Base-by-base conservation (phyloP, 257 asterid species). In the Rauvolfia tetraphylla region DNA sequence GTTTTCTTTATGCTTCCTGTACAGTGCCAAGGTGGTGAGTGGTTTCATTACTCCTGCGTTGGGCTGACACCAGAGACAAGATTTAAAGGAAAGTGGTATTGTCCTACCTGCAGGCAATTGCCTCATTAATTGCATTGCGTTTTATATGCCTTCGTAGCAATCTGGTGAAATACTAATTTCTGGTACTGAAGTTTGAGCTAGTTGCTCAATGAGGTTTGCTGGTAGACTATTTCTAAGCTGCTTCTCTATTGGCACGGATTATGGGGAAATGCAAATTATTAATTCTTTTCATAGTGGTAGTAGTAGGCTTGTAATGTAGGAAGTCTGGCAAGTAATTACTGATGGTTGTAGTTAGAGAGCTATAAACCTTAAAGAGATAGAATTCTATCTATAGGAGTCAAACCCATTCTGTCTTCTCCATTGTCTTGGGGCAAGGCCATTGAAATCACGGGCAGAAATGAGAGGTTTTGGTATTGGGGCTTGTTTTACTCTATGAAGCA, bases 1-100 rank as follows among this genome's bases (percentile, higher is more conserved):
- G 8, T 15, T 76, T 48, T n/a, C 1, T 5, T 65, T 73, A 54
- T 57, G 54, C 2, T 54, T 48, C 2, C 58, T 66, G 74, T 56
- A 9, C 89, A 93, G 97, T 95, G 99, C 86, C 97, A 91, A 90
- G 99, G 98, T 42, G 99, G 99, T 20, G 99, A 95, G 81, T 95
- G 99, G 99, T 95, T 95, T 78, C 99, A 95, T 83, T 95, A 95
- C 75, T 82, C 96, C n/a, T 95, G 99, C 73, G 99, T 95, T 49
- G 98, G 96, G 78, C 92, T 93, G 66, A 88, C 97, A 41, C 97
- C 96, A 0, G 99, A 95, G 90, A 95, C 99, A 2, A 88, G 97
- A 83, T 93, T 89, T 58, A 93, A 89, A 83, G 98, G 97, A 18
- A 95, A 91, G 92, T 95, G 99, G 99, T 95, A 88, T 77, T 95